Evolutionary conservation across 805 yeast species (phyloP).

Genomic region (Kazachstania bromeliacearum): DNA sequence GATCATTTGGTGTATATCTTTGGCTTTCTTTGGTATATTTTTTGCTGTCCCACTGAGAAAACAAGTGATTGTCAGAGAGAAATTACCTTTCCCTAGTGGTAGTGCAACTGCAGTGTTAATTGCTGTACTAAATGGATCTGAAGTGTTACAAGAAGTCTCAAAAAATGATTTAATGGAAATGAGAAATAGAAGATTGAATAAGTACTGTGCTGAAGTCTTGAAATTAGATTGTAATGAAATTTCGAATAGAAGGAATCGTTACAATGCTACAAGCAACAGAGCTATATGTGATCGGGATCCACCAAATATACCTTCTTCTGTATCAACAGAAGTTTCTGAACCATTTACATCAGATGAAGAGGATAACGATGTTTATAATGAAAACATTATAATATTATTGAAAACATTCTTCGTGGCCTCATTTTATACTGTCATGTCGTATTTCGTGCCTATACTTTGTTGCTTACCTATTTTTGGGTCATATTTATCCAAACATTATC

Average conservation of each 20-base stretch:
- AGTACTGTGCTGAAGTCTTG: slow-evolving; percentile 22
- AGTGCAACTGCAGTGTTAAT: slow-evolving; percentile 92
- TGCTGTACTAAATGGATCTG: slow-evolving; percentile 72
- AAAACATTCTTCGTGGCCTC: slow-evolving; percentile 63
- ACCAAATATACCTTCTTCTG: background rate
- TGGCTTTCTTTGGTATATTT: slow-evolving; percentile 92
- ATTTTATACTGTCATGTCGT: slow-evolving; percentile 58
- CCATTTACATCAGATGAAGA: background rate
- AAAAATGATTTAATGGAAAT: slow-evolving; percentile 29
- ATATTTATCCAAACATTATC: slow-evolving; percentile 48
- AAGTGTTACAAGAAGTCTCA: slow-evolving; percentile 32
- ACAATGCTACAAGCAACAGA: background rate
- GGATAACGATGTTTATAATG: slow-evolving; percentile 12
- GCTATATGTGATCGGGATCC: too few relatives aligned
- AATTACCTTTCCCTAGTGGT: slow-evolving; percentile 89
- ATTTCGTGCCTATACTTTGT: slow-evolving; percentile 61
- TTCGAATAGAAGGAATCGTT: background rate
- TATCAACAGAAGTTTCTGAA: background rate
- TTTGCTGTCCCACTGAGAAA: slow-evolving; percentile 83
- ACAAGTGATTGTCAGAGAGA: slow-evolving; percentile 81
- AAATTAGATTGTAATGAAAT: slow-evolving; percentile 8
- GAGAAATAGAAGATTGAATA: slow-evolving; percentile 18
- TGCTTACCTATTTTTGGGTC: slow-evolving; percentile 70
- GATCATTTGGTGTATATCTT: slow-evolving; percentile 72
- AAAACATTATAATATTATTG: slow-evolving; percentile 52